phyloP scores from a whole-genome alignment of 345 rosid genomes.

The Salix arbutifolia region DNA sequence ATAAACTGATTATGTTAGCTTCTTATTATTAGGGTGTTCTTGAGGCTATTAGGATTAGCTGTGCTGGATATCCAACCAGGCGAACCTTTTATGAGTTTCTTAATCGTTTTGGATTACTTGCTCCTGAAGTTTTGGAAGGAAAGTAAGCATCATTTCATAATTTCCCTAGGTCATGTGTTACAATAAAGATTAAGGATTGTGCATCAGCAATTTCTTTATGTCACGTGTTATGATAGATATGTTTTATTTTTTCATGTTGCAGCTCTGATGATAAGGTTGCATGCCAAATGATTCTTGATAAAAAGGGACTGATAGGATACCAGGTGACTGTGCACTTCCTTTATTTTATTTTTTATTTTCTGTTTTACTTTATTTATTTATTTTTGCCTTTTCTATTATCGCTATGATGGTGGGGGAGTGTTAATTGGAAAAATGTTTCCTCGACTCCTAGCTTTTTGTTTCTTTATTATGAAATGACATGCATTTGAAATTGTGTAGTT shows the following conservation, averaged over 20 bases:
- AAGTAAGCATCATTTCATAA: conserved; percentile 40
- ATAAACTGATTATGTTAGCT: background rate
- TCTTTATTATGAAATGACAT: too few relatives aligned
- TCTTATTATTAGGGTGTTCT: conserved; percentile 66
- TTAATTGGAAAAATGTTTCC: too few relatives aligned
- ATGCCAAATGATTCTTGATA: conserved; percentile 76
- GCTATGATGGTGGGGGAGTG: too few relatives aligned
- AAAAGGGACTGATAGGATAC: conserved; percentile 79
- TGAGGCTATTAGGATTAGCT: conserved; percentile 95
- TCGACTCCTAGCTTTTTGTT: too few relatives aligned
- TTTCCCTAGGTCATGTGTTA: background rate
- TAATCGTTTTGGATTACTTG: conserved; percentile 88
- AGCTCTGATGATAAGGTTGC: conserved; percentile 89
- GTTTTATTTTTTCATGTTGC: conserved; percentile 16
- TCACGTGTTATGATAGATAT: background rate
- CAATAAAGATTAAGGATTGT: background rate
- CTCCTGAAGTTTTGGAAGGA: conserved; percentile 87
- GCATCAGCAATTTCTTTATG: background rate
- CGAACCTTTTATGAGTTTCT: conserved; percentile 91
- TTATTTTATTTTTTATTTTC: background rate
- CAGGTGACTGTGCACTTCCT: conserved; percentile 46
- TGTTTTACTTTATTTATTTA: background rate
- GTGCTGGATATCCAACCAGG: conserved; percentile 97
- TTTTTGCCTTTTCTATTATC: too few relatives aligned
- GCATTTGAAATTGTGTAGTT: too few relatives aligned